phyloP scores from a whole-genome alignment of 2,329 filamentous ascomycete species.

The Talaromyces sp. region DNA sequence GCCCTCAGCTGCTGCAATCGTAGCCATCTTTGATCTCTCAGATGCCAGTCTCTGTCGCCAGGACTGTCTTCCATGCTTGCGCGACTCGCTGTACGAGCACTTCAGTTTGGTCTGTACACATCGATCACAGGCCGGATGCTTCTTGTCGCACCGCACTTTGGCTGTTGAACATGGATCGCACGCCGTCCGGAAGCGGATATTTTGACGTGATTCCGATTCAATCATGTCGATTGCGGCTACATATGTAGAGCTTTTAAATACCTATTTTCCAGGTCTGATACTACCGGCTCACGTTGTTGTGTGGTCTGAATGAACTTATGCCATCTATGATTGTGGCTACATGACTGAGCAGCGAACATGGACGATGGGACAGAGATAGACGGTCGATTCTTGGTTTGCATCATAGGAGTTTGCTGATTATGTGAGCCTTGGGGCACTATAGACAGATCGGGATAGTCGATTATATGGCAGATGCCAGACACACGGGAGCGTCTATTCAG shows the following conservation, averaged over 20 bases:
- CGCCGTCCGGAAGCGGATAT: background rate
- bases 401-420: no score
- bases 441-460: background rate
- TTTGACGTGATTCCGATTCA: background rate
- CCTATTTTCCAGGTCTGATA: no score
- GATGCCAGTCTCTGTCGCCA: background rate
- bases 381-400: no score
- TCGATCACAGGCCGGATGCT: background rate
- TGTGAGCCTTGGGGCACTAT: background rate
- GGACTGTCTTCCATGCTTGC: slow-evolving; percentile 1
- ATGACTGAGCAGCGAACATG: no score
- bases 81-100: slow-evolving; percentile 8
- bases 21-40: background rate
- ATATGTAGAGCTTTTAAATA: no score
- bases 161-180: slow-evolving; percentile 7
- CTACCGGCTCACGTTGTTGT: no score
- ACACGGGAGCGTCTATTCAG: no score
- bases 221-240: no score
- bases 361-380: no score
- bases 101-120: background rate
- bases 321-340: no score
- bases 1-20: background rate
- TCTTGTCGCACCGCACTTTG: slow-evolving; percentile 12
- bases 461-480: background rate
- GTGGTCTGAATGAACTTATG: no score